phyloP scores from a whole-genome alignment of 306 rosid species.

The Datisca glomerata region DNA sequence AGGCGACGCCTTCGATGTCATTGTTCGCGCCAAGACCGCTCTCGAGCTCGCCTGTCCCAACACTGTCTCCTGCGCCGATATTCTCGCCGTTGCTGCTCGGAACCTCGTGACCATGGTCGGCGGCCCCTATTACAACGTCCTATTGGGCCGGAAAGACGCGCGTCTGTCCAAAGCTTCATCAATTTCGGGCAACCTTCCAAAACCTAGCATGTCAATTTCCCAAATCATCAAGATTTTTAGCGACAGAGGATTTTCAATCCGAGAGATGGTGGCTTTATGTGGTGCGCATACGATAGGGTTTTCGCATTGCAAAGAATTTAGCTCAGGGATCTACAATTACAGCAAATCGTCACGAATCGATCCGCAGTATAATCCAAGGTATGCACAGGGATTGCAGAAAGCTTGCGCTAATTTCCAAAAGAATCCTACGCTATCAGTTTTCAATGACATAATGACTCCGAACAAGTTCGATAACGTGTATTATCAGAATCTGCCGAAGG shows the following conservation, averaged over 20 bases:
- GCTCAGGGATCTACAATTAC: conserved; percentile 29
- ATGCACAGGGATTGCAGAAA: conserved; percentile 28
- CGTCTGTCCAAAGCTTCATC: conserved; percentile 27
- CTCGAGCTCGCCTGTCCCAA: conserved; percentile 38
- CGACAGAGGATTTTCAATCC: conserved; percentile 43
- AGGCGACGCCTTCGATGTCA: conserved; percentile 34
- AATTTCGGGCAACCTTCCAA: conserved; percentile 37
- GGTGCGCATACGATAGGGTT: conserved; percentile 99
- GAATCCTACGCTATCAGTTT: conserved; percentile 67
- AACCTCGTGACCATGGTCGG: conserved; percentile 38
- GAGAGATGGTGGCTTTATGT: conserved; percentile 61
- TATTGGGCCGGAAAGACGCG: conserved; percentile 25
- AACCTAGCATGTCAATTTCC: conserved; percentile 42
- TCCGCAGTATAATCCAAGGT: conserved; percentile 50
- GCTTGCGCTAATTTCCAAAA: conserved; percentile 46
- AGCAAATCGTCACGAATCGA: conserved; percentile 17
- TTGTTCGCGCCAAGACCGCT: conserved; percentile 35
- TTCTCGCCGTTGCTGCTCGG: conserved; percentile 33
- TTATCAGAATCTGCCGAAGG: conserved; percentile 71
- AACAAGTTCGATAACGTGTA: too few relatives aligned
- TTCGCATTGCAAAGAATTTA: conserved; percentile 46
- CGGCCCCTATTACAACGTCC: conserved; percentile 27
- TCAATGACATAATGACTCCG: conserved; percentile 76
- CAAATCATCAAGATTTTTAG: conserved; percentile 34
- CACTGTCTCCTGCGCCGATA: conserved; percentile 39